phyloP scores from a whole-genome alignment of 305 asterid genomes.

The Stenogyne calaminthoides region DNA sequence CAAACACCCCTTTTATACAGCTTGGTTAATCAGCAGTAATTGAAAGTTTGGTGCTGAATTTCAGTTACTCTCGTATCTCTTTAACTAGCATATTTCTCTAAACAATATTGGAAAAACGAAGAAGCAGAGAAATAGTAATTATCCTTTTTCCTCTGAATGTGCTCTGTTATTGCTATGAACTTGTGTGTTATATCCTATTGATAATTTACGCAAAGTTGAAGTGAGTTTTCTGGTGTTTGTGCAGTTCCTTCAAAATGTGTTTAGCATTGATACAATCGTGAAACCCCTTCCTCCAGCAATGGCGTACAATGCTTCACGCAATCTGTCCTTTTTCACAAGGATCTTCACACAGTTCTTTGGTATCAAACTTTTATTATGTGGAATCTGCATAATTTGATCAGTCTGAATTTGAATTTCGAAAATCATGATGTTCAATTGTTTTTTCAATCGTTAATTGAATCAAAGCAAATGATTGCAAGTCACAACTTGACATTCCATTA shows the following conservation, averaged over 20 bases:
- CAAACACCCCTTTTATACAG: too few species aligned
- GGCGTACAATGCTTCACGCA: slow-evolving; percentile 80
- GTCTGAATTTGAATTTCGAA: background rate
- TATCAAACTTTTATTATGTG: slow-evolving; percentile 33
- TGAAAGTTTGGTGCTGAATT: background rate
- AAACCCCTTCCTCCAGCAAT: slow-evolving; percentile 92
- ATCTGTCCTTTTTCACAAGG: slow-evolving; percentile 87
- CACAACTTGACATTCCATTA: background rate
- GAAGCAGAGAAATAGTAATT: background rate
- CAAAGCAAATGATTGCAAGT: background rate
- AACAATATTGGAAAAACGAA: background rate
- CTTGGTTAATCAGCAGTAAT: background rate
- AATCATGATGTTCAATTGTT: background rate
- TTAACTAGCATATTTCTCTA: background rate
- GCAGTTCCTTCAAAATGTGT: slow-evolving; percentile 92
- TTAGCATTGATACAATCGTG: slow-evolving; percentile 85
- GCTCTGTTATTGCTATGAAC: slow-evolving; percentile 1
- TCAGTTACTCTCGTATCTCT: background rate
- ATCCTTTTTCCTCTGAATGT: background rate
- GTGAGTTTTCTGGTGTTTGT: slow-evolving; percentile 20
- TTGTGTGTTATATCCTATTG: background rate
- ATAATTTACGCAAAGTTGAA: background rate
- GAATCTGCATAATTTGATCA: background rate
- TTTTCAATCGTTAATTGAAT: background rate
- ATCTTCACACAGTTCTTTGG: slow-evolving; percentile 94